These are phyloP conservation scores for Metschnikowia shivogae DNA, from an alignment of 805 yeast species.

Conservation along the genomic window DNA sequence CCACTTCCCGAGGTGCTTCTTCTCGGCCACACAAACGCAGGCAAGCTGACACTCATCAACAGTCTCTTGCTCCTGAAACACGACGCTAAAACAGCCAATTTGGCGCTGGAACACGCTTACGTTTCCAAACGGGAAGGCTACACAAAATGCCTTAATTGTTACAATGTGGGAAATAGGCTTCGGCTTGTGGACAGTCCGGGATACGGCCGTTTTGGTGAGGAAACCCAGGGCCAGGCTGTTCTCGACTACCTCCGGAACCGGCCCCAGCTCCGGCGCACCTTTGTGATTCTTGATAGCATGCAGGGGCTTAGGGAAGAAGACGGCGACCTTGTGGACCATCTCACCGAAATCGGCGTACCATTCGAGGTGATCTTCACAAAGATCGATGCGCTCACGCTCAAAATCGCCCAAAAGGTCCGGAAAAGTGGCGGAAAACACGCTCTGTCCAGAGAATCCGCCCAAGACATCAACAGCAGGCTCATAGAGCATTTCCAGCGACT, in stretches of 20 bases:
- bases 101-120: constrained; percentile 43
- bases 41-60: constrained; percentile 76
- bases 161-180: constrained; percentile 58
- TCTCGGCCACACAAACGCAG: constrained; percentile 81
- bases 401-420: constrained; percentile 19
- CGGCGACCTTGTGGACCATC: constrained; percentile 43
- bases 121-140: constrained; percentile 54
- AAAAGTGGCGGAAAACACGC: constrained; percentile 2
- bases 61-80: constrained; percentile 45
- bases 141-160: constrained; percentile 66
- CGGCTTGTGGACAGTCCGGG: constrained; percentile 86
- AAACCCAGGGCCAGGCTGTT: constrained; percentile 66
- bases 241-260: constrained; percentile 58
- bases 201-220: constrained; percentile 69
- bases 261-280: constrained; percentile 52
- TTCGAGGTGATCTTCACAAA: constrained; percentile 78
- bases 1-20: constrained; percentile 67
- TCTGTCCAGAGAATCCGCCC: constrained; percentile 10
- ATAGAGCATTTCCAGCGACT: constrained; percentile 31
- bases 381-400: constrained; percentile 50
- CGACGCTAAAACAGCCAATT: constrained; percentile 22
- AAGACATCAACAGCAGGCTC: constrained; percentile 24
- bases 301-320: constrained; percentile 62
- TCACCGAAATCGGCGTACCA: constrained; percentile 54
- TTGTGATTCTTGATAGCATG: constrained; percentile 56